Evolutionary conservation across 768 basidiomycete genomes (phyloP), one percentile per base, ranked within the genome.

Genomic region (Xanthoconium purpureum): DNA sequence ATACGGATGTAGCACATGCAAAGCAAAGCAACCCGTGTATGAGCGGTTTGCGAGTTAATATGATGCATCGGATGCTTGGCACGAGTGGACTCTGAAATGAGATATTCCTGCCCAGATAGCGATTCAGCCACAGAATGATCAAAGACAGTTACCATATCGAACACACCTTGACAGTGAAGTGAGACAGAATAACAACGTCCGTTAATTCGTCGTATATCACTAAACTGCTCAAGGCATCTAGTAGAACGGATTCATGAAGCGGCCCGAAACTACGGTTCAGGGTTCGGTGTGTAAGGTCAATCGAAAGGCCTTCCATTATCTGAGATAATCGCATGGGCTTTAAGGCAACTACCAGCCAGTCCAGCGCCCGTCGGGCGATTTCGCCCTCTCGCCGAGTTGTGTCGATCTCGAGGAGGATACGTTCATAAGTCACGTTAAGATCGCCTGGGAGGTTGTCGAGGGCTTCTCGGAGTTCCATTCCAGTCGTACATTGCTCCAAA

Each of bases 261-360:
- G 61, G 61, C 8, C 35, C 20, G n/a, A 2, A 47, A 1, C 30
- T 32, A 15, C 1, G 29, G 13, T 63, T 42, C 3, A 63, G 5
- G 0, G 20, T 15, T 46, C 13, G 61, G 13, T 20, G 50, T 0
- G 2, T 17, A 17, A 36, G 17, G 18, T 63, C 45, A 5, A 63
- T 35, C 0, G 57, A 46, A 3, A 63, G 54, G 17, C 18, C 37
- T 10, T 63, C 62, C 3, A 59, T 43, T 5, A 63, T 35, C 11
- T 59, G 44, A 14, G 42, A 53, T n/a, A 63, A 18, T 6, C 33
- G 7, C 14, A 63, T 8, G 7, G 61, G 57, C 3, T 0, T 1
- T 17, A 66, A 40, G 2, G 63, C 56, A 5, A 40, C 56, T 10
- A 65, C 43, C 1, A 63, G 50, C 62, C 62, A 63, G 0, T n/a